Evolutionary conservation across 441 rosid genomes (phyloP).

Genomic region (Mallotus japonicus): DNA sequence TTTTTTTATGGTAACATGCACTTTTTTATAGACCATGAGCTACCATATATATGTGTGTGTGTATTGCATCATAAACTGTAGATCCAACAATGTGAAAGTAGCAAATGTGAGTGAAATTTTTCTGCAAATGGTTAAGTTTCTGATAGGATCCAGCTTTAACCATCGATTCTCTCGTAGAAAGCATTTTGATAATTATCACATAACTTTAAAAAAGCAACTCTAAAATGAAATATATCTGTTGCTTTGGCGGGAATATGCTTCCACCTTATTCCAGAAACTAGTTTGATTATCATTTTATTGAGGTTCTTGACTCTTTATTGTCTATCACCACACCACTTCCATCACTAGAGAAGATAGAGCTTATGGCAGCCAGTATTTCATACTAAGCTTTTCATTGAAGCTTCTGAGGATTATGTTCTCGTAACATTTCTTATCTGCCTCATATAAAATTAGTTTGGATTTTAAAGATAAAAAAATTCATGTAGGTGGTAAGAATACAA

Average conservation of each 20-base stretch:
- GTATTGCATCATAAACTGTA: no score
- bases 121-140: not conserved
- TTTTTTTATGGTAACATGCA: no score
- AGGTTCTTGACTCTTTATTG: no score
- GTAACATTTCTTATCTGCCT: not conserved
- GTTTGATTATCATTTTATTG: not conserved
- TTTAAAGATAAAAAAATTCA: constrained; percentile 9
- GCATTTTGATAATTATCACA: not conserved
- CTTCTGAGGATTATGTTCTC: not conserved
- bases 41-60: no score
- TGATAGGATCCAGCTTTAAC: no score
- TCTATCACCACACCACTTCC: not conserved
- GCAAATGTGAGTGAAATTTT: no score
- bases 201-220: no score
- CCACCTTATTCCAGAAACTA: not conserved
- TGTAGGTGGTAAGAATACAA: constrained; percentile 66
- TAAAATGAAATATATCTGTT: not conserved
- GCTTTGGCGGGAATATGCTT: not conserved
- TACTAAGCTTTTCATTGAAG: not conserved
- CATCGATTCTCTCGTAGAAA: not conserved
- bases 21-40: no score
- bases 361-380: not conserved
- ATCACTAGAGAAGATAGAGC: not conserved
- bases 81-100: no score
- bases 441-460: not conserved